phyloP scores from a whole-genome alignment of 75 land plant genomes.

The Isoetes taiwanensis region DNA sequence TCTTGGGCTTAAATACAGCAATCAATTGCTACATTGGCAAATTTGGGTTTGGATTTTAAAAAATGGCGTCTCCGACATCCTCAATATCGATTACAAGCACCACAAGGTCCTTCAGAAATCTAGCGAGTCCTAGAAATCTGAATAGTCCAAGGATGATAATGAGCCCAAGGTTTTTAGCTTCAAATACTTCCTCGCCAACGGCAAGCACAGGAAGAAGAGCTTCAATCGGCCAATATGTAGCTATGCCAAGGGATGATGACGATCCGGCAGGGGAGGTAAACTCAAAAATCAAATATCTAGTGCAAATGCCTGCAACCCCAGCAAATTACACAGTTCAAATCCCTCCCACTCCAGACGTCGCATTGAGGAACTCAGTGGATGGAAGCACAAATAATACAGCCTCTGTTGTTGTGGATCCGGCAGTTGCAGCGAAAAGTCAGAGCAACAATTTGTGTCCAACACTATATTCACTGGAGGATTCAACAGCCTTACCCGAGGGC shows the following conservation, averaged over 20 bases:
- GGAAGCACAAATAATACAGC: too few species aligned
- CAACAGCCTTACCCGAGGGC: constrained; percentile 69
- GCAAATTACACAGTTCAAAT: constrained; percentile 49
- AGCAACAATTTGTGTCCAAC: constrained; percentile 77
- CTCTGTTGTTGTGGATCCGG: constrained; percentile 10
- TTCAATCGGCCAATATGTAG: constrained; percentile 61
- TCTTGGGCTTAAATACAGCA: too few species aligned
- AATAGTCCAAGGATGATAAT: neutral
- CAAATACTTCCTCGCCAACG: neutral
- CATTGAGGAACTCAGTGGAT: constrained; percentile 44
- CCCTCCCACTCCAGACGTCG: constrained; percentile 62
- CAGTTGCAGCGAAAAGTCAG: constrained; percentile 42
- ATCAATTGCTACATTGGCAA: too few species aligned
- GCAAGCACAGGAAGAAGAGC: constrained; percentile 39
- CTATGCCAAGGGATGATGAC: constrained; percentile 57
- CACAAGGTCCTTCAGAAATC: neutral
- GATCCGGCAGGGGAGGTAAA: constrained; percentile 40
- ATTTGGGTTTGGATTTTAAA: too few species aligned
- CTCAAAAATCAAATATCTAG: constrained; percentile 19
- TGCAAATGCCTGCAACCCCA: constrained; percentile 37
- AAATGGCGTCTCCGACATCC: neutral
- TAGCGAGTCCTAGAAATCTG: neutral
- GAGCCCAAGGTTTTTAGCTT: neutral
- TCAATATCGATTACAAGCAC: constrained; percentile 6
- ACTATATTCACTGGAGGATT: constrained; percentile 86